A percentile compares a stretch with the other conserved stretches of the same genome.
Evolutionary conservation across 768 basidiomycete genomes (phyloP).

Genomic region (Leccinum pellstonianum): DNA sequence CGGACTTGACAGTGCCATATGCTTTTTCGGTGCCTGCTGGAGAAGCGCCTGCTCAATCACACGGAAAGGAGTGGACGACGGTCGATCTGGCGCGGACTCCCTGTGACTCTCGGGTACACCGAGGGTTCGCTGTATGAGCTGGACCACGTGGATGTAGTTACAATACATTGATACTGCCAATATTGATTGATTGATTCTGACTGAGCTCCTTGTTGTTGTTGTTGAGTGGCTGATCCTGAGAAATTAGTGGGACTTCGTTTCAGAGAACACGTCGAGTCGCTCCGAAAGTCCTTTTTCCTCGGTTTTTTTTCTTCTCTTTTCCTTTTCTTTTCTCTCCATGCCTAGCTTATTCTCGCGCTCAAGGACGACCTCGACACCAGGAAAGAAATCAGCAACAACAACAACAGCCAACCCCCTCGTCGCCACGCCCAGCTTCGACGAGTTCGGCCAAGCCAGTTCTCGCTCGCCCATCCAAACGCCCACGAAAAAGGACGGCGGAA

Average conservation of each 20-base stretch:
- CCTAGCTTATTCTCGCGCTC: conserved; percentile 73
- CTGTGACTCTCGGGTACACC: not conserved
- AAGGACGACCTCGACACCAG: conserved; percentile 58
- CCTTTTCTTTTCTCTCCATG: conserved; percentile 43
- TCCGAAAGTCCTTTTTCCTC: conserved; percentile 10
- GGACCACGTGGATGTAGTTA: not conserved
- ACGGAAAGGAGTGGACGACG: conserved; percentile 3
- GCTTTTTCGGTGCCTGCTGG: conserved; percentile 1
- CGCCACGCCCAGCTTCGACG: conserved; percentile 42
- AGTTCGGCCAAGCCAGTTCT: conserved; percentile 58
- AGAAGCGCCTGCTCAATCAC: not conserved
- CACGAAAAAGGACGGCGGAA: conserved; percentile 52
- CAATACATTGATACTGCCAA: not conserved
- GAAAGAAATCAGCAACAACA: conserved; percentile 35
- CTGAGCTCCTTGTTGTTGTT: not conserved
- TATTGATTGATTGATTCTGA: not conserved
- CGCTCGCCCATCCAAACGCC: conserved; percentile 14
- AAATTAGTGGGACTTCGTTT: conserved; percentile 23
- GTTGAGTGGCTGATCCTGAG: conserved; percentile 28
- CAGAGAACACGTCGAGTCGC: conserved; percentile 10
- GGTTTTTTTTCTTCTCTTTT: conserved; percentile 1
- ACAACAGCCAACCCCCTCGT: conserved; percentile 8
- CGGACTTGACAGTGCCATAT: not conserved
- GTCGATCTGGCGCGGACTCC: conserved; percentile 3
- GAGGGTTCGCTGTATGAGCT: not conserved